Conservation (phyloP, 345 rosid genomes). For the Populus pruinosa region DNA sequence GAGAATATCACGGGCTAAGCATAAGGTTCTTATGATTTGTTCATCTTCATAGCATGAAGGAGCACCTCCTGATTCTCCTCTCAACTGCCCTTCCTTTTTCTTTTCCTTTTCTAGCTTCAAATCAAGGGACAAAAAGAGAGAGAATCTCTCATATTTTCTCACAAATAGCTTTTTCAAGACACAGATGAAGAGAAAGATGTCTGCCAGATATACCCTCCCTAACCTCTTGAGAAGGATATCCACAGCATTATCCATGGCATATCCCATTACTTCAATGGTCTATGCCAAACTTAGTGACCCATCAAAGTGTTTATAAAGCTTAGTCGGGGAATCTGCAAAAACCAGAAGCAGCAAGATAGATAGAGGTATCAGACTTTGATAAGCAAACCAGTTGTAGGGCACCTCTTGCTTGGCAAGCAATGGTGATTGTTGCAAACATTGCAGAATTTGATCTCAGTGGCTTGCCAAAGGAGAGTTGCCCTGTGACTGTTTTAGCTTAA, state of each 20-base stretch:
- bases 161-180: not conserved
- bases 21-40: not conserved
- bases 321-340: not conserved
- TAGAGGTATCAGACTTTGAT: not conserved
- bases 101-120: not conserved
- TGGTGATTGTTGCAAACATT: not conserved
- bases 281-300: slow-evolving; percentile 3
- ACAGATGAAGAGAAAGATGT: not conserved
- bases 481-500: slow-evolving; percentile 36
- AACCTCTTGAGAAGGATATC: not conserved
- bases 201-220: not conserved
- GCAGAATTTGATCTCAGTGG: not conserved
- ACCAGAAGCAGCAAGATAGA: not conserved
- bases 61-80: not conserved
- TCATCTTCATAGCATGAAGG: not conserved
- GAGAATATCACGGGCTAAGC: not conserved
- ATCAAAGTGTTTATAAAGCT: slow-evolving; percentile 6
- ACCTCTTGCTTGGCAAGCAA: slow-evolving; percentile 37
- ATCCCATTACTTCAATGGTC: slow-evolving; percentile 19
- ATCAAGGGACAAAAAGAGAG: slow-evolving; percentile 1
- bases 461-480: slow-evolving; percentile 61
- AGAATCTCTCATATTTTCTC: not conserved
- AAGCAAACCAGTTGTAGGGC: slow-evolving; percentile 41
- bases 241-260: slow-evolving; percentile 14
- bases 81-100: not conserved